Evolutionary conservation across 805 yeast species (phyloP), one percentile per base, ranked within the genome.

Genomic region (Wickerhamomyces chambardii): DNA sequence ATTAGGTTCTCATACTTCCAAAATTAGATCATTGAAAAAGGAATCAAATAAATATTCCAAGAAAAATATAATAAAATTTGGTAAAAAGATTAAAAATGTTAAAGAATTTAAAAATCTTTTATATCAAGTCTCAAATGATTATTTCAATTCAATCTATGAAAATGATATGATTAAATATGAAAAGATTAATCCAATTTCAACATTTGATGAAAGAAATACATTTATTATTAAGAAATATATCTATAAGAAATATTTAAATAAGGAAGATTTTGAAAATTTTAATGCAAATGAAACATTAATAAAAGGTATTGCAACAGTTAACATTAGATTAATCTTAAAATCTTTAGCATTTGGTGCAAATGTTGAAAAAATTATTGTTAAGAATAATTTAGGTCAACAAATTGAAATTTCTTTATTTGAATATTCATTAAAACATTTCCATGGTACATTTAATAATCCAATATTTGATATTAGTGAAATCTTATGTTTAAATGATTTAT

Each of bases 1-100:
- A 16, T 56, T 90, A 51, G 96, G 97, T 1, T 68, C 95, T 1
- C 87, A 82, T 43, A 68, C 86, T 5, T 73, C 92, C 6, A 85
- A 82, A 51, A 74, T 89, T 4, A 67, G 84, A 42, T 84, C 95
- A 1, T 61, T 89, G 36, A 78, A 74, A n/a, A 61, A 84, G 31
- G 97, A 89, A 52, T 70, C 72, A 21, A 57, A 55, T n/a, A n/a
- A n/a, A n/a, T n/a, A n/a, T n/a, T n/a, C n/a, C n/a, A n/a, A n/a
- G n/a, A n/a, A n/a, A n/a, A n/a, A n/a, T n/a, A n/a, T n/a, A n/a
- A n/a, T n/a, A n/a, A n/a, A n/a, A n/a, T n/a, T n/a, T n/a, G n/a
- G n/a, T n/a, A n/a, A n/a, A n/a, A n/a, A n/a, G n/a, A n/a, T n/a
- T n/a, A n/a, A n/a, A n/a, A n/a, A n/a, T n/a, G n/a, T n/a, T 19